Evolutionary conservation across 371 early-diverging fungal genomes (phyloP).

Genomic region (Dentiscutata heterogama): DNA sequence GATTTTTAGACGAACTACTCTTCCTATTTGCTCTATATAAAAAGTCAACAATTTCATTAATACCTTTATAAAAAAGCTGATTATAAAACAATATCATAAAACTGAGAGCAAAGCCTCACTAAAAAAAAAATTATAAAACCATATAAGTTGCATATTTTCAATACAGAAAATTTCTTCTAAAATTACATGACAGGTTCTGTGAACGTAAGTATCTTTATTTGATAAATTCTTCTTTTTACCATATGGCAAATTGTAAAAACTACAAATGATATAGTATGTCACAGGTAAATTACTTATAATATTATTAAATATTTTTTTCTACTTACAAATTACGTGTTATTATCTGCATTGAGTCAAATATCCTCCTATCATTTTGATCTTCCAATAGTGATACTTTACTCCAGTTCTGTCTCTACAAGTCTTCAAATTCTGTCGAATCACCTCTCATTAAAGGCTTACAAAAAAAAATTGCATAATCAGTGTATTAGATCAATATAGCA

Average conservation of each 20-base stretch:
- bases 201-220: conserved; percentile 23
- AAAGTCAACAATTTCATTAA: too few species aligned
- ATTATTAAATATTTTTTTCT: conserved; percentile 23
- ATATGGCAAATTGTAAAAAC: conserved; percentile 39
- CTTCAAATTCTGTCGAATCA: conserved; percentile 38
- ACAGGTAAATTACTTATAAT: conserved; percentile 28
- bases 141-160: conserved; percentile 33
- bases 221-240: conserved; percentile 41
- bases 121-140: conserved; percentile 31
- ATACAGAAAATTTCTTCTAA: conserved; percentile 33
- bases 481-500: conserved; percentile 40
- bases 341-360: conserved; percentile 38
- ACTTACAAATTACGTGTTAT: conserved; percentile 42
- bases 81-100: conserved; percentile 30
- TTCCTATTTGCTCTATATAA: conserved; percentile 34
- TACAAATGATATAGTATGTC: conserved; percentile 22
- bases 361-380: conserved; percentile 37
- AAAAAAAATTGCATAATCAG: conserved; percentile 19
- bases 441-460: conserved; percentile 36
- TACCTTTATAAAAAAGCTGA: conserved; percentile 31
- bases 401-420: conserved; percentile 37
- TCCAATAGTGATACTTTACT: conserved; percentile 38
- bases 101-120: not conserved
- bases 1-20: conserved; percentile 33
- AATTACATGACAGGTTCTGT: conserved; percentile 34